A percentile compares a stretch with the other conserved stretches of the same genome.
Conservation (phyloP, 768 basidiomycete genomes). For the Tulasnella sp. region DNA sequence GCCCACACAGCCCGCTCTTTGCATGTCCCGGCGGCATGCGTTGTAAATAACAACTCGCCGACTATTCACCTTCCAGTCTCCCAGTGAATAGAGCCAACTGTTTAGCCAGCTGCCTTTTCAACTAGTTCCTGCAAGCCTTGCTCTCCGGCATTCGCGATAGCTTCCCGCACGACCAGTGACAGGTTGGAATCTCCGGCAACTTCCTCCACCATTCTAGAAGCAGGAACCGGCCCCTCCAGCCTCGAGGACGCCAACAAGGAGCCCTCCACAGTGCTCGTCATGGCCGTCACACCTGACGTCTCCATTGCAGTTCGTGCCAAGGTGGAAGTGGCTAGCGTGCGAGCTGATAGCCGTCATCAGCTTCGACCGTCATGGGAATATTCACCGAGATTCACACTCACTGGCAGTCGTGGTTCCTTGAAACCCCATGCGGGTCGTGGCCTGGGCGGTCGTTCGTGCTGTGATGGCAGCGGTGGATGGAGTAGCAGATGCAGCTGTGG, state of each 20-base stretch:
- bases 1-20: not conserved
- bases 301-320: not conserved
- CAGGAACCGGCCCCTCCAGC: not conserved
- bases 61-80: not conserved
- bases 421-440: not conserved
- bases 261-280: not conserved
- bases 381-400: not conserved
- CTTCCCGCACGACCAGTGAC: conserved; percentile 1
- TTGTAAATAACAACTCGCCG: not conserved
- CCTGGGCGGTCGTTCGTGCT: not conserved
- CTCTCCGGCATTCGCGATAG: conserved; percentile 3
- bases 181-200: not conserved
- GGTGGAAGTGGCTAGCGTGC: not conserved
- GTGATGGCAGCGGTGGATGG: not conserved
- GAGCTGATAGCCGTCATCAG: not conserved
- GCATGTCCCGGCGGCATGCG: not conserved
- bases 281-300: not conserved
- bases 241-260: not conserved
- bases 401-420: not conserved
- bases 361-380: not conserved
- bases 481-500: not conserved
- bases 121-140: conserved; percentile 4
- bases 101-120: not conserved
- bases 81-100: not conserved
- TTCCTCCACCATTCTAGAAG: not conserved